These are phyloP conservation scores for Boletus edulis DNA, from an alignment of 768 basidiomycete genomes.

Conservation along the genomic window DNA sequence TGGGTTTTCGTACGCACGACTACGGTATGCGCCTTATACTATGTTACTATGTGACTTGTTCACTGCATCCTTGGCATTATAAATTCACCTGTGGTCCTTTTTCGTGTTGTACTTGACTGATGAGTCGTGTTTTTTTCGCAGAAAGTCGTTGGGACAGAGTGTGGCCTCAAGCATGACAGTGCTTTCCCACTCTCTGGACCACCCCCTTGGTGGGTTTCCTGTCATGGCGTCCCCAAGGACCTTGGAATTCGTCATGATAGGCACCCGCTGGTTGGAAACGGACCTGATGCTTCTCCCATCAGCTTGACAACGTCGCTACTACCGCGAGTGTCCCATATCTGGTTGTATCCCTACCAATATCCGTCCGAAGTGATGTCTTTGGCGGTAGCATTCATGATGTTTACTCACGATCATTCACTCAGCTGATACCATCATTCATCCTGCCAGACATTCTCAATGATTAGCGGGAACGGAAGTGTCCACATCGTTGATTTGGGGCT, in stretches of 20 bases:
- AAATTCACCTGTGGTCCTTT: no score
- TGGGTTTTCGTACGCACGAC: background rate
- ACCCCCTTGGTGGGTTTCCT: background rate
- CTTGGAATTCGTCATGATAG: background rate
- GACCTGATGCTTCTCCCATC: background rate
- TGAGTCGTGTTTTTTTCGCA: background rate
- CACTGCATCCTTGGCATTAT: no score
- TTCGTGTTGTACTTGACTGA: background rate
- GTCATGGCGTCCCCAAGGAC: no score
- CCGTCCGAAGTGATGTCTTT: background rate
- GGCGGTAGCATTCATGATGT: background rate
- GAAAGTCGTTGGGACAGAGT: slow-evolving; percentile 11
- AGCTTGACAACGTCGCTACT: slow-evolving; percentile 1
- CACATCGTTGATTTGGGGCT: slow-evolving; percentile 6
- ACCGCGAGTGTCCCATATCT: background rate
- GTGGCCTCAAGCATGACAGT: background rate
- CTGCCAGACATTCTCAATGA: slow-evolving; percentile 7
- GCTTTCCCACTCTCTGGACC: background rate
- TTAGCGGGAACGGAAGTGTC: background rate
- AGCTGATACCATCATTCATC: background rate
- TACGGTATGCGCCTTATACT: background rate
- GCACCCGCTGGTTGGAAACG: background rate
- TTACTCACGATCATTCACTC: background rate
- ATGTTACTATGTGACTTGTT: background rate
- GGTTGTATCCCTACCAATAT: no score